Conservation (phyloP, 2,329 filamentous ascomycete species). For the Talaromyces sp. region DNA sequence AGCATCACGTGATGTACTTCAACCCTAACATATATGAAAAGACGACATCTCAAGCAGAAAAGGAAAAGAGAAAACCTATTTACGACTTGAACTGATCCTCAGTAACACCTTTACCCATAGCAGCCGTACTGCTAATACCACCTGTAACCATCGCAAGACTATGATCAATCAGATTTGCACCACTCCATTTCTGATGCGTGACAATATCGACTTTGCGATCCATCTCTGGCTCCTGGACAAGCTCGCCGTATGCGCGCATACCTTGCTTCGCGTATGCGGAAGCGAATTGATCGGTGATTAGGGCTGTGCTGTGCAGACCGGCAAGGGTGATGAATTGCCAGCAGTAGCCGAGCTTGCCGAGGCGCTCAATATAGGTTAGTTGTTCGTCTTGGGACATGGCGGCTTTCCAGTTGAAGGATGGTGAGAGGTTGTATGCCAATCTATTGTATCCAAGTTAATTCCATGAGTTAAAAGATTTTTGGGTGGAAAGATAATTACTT, state of each 20-base stretch:
- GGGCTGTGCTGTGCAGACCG: constrained; percentile 89
- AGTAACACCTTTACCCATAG: constrained; percentile 96
- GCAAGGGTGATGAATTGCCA: constrained; percentile 99
- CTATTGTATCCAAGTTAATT: constrained; percentile 42
- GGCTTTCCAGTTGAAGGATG: constrained; percentile 99
- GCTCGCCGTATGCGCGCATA: constrained; percentile 95
- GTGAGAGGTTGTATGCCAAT: constrained; percentile 95
- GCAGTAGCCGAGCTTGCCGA: constrained; percentile 87
- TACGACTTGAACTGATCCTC: constrained; percentile 83
- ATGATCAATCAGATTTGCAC: constrained; percentile 91
- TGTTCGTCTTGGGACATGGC: constrained; percentile 90
- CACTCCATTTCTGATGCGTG: constrained; percentile 98
- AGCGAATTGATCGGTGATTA: constrained; percentile 87
- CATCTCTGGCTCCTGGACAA: constrained; percentile 98
- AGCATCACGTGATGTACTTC: constrained; percentile 10
- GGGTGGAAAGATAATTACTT: constrained; percentile 58
- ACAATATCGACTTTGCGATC: constrained; percentile 86
- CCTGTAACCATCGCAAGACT: constrained; percentile 96
- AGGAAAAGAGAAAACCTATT: background rate
- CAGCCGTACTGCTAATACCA: constrained; percentile 84
- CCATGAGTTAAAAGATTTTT: background rate
- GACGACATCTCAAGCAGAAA: background rate
- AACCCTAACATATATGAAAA: constrained; percentile 1
- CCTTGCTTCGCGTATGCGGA: constrained; percentile 75
- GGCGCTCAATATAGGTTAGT: constrained; percentile 92